These are phyloP conservation scores for Microdochium trichocladiopsis DNA, from an alignment of 2,329 filamentous ascomycete genomes.

Conservation along the genomic window DNA sequence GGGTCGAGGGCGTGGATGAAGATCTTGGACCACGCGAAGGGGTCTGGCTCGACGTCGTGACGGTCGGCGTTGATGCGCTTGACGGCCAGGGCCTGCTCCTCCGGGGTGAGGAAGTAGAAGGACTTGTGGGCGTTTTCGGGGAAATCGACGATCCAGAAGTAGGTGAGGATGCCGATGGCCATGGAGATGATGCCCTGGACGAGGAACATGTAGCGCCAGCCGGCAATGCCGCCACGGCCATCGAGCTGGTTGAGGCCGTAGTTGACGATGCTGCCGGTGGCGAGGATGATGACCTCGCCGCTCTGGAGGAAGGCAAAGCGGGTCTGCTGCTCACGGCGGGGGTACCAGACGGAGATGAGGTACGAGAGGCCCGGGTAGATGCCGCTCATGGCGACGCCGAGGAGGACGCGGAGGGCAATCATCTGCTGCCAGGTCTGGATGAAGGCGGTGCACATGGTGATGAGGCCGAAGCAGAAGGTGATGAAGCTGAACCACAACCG, in stretches of 20 bases:
- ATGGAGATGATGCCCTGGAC: conserved; percentile 57
- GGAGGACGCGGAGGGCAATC: conserved; percentile 58
- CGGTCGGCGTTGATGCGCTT: conserved; percentile 53
- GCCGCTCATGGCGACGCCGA: conserved; percentile 56
- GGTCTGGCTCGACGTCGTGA: conserved; percentile 48
- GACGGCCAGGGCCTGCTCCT: conserved; percentile 49
- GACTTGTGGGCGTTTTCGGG: conserved; percentile 52
- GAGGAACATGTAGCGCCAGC: conserved; percentile 65
- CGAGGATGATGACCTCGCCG: conserved; percentile 57
- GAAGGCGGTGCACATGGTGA: conserved; percentile 64
- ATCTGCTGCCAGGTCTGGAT: conserved; percentile 62
- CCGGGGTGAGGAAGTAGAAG: conserved; percentile 47
- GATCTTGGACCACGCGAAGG: conserved; percentile 48
- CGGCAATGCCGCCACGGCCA: conserved; percentile 45
- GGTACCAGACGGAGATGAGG: conserved; percentile 53
- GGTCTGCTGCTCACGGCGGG: conserved; percentile 56
- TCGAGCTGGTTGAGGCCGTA: conserved; percentile 57
- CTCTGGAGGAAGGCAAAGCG: conserved; percentile 59
- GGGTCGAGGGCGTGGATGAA: conserved; percentile 48
- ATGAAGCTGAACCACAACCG: conserved; percentile 58
- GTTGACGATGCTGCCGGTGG: conserved; percentile 61
- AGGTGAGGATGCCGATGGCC: conserved; percentile 51
- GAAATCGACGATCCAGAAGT: conserved; percentile 67
- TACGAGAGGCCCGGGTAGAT: conserved; percentile 45
- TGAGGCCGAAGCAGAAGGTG: conserved; percentile 51